Evolutionary conservation across 1,139 yeast genomes (phyloP).

Genomic region (Debaryomyces robertsiae): DNA sequence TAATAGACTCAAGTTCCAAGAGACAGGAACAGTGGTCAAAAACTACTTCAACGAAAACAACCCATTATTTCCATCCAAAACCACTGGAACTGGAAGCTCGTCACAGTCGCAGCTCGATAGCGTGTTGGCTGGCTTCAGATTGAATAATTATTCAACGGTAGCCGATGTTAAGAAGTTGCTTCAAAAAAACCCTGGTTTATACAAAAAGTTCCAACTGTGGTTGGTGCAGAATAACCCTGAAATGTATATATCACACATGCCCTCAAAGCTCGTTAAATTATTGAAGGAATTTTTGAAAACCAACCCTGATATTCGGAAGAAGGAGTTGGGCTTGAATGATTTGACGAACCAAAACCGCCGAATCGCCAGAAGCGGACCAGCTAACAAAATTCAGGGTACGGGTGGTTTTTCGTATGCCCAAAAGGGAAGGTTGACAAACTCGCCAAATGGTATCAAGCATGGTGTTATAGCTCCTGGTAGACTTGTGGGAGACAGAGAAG

Average conservation of each 20-base stretch:
- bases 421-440: constrained; percentile 69
- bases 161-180: constrained; percentile 33
- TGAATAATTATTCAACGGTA: constrained; percentile 29
- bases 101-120: constrained; percentile 22
- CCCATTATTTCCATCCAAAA: constrained; percentile 36
- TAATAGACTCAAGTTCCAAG: constrained; percentile 46
- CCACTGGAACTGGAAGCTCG: constrained; percentile 22
- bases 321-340: constrained; percentile 24
- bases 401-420: constrained; percentile 75
- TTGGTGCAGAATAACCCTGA: constrained; percentile 40
- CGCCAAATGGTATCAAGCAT: constrained; percentile 72
- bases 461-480: constrained; percentile 73
- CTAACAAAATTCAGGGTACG: constrained; percentile 54
- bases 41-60: constrained; percentile 32
- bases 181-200: constrained; percentile 36
- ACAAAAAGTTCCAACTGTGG: constrained; percentile 36
- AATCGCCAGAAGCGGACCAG: constrained; percentile 11
- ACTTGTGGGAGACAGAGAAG: constrained; percentile 53
- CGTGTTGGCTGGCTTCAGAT: constrained; percentile 37
- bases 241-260: constrained; percentile 24
- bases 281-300: constrained; percentile 32
- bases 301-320: constrained; percentile 22
- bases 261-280: constrained; percentile 23
- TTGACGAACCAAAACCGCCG: constrained; percentile 22
- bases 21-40: constrained; percentile 41